phyloP scores from a whole-genome alignment of 2,329 filamentous ascomycete genomes.

The Ampelomyces quisqualis region DNA sequence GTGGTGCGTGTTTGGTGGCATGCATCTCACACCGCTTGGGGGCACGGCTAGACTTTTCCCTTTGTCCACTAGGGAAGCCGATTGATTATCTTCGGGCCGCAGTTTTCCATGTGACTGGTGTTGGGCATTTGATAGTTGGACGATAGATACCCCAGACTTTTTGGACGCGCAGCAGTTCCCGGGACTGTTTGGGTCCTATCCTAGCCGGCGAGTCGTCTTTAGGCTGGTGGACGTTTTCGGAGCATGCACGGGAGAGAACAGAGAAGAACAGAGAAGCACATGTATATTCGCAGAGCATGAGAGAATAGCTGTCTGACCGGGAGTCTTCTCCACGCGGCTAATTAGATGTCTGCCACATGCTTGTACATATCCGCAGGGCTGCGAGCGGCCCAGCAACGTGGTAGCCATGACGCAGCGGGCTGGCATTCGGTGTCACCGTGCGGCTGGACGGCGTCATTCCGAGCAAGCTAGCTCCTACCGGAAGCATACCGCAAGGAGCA shows the following conservation, averaged over 20 bases:
- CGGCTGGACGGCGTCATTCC: constrained; percentile 26
- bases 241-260: constrained; percentile 1
- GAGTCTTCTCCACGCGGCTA: constrained; percentile 10
- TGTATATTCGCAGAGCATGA: neutral
- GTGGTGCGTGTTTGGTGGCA: constrained; percentile 4
- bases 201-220: constrained; percentile 8
- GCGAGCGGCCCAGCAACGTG: constrained; percentile 10
- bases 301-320: neutral
- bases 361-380: constrained; percentile 15
- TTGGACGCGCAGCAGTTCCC: constrained; percentile 6
- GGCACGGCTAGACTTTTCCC: constrained; percentile 3
- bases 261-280: constrained; percentile 1
- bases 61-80: constrained; percentile 7
- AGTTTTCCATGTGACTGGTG: constrained; percentile 7
- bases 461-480: constrained; percentile 22
- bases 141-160: constrained; percentile 25
- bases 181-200: neutral
- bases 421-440: constrained; percentile 12
- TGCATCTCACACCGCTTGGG: neutral
- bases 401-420: constrained; percentile 14
- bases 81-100: constrained; percentile 2
- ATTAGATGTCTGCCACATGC: constrained; percentile 9
- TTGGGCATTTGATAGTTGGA: constrained; percentile 11
- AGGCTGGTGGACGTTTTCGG: constrained; percentile 10
- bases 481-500: constrained; percentile 27